Evolutionary conservation across 257 asterid species (phyloP).

Genomic region (Linaria vulgaris): DNA sequence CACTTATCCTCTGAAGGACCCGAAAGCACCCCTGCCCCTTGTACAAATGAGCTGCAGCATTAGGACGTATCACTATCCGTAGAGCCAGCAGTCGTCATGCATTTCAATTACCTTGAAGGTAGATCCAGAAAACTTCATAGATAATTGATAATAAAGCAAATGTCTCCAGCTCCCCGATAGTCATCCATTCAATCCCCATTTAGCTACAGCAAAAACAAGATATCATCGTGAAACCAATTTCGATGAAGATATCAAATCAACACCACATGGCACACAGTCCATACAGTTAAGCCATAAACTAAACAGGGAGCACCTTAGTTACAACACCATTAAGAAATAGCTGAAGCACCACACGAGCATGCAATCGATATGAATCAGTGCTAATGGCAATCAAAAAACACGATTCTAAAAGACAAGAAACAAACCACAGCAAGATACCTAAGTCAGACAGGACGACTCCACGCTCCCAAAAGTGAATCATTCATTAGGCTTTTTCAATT

Average conservation of each 20-base stretch:
- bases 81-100: background rate
- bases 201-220: background rate
- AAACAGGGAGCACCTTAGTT: background rate
- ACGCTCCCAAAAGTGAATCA: background rate
- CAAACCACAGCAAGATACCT: constrained; percentile 3
- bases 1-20: background rate
- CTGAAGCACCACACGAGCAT: background rate
- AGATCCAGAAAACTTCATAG: background rate
- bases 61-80: background rate
- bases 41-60: background rate
- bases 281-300: background rate
- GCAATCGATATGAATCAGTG: background rate
- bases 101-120: background rate
- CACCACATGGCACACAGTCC: background rate
- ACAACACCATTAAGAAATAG: background rate
- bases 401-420: constrained; percentile 1
- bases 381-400: background rate
- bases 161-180: background rate
- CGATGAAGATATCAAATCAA: background rate
- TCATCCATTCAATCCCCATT: background rate
- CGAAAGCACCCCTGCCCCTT: background rate
- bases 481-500: background rate
- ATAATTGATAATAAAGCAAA: background rate
- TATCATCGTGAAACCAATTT: background rate
- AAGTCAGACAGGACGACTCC: constrained; percentile 2